Conservation (phyloP, 306 rosid species). For the Sophora flavescens region DNA sequence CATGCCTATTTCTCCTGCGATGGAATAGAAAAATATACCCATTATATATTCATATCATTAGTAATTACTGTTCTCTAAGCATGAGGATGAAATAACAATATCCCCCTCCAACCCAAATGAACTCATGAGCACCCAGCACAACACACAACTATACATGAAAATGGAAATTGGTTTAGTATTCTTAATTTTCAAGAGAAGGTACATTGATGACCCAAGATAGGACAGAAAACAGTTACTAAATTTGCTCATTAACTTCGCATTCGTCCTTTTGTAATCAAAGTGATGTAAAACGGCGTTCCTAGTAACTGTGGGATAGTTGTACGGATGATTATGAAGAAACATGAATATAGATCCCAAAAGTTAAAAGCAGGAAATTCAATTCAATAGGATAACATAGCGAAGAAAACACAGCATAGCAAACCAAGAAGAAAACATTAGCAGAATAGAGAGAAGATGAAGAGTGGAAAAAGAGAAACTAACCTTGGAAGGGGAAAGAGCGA, state of each 20-base stretch:
- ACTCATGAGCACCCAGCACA: too few species aligned
- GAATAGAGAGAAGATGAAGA: neutral
- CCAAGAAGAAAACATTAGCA: neutral
- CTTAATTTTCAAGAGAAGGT: neutral
- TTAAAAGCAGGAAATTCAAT: slow-evolving; percentile 24
- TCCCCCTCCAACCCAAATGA: too few species aligned
- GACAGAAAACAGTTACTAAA: neutral
- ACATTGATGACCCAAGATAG: slow-evolving; percentile 30
- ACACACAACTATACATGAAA: too few species aligned
- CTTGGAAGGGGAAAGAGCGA: slow-evolving; percentile 48
- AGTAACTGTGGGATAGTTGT: too few species aligned
- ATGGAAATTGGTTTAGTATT: too few species aligned
- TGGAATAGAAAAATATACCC: neutral
- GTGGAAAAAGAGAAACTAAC: slow-evolving; percentile 41
- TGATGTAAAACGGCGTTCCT: too few species aligned
- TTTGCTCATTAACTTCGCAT: too few species aligned
- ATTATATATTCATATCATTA: neutral
- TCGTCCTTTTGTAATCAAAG: too few species aligned
- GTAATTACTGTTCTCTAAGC: slow-evolving; percentile 20
- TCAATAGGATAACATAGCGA: neutral
- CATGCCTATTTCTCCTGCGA: neutral
- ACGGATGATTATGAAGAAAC: too few species aligned
- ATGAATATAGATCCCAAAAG: too few species aligned
- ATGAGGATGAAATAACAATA: neutral
- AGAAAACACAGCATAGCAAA: slow-evolving; percentile 7